Base-by-base conservation (phyloP, 768 basidiomycete species). In the Pisolithus marmoratus region DNA sequence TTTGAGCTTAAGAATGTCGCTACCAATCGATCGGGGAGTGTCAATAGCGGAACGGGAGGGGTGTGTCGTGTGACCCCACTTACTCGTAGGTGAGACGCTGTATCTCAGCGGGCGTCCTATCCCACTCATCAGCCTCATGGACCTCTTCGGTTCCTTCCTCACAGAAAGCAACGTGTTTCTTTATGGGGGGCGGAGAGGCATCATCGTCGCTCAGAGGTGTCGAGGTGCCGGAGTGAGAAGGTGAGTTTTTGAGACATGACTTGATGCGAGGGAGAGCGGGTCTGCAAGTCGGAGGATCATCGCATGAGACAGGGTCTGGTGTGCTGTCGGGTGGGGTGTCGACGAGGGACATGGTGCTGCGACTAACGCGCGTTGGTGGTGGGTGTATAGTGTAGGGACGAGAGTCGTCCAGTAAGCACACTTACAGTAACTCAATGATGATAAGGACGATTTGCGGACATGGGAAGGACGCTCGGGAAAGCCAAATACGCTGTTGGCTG, bases 71-170 rank as follows among this genome's bases (percentile, higher is more conserved):
- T 47, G 27, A 79, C 34, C 4, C 34, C 34, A 34, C 84, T 76
- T 63, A 88, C 85, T 82, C 76, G 61, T 87, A 89, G 2, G 80
- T 76, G 57, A 89, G 68, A 53, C 74, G 77, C 29, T 74, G 74
- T 6, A 84, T 81, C 38, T 85, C 82, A 2, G 76, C 75, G 3
- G 87, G 87, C 1, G 84, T 86, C 15, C 87, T 76, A 64, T 90
- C 87, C 87, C 87, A 89, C 51, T 86, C 85, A 63, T 90, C 87
- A 3, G 84, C 87, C 27, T 74, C 65, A 61, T 77, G 77, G 9
- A 89, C 71, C 62, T 86, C 75, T 53, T 85, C 81, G 12, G 71
- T 68, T 49, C 75, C 77, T 2, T 77, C 70, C 3, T 70, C 71
- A 42, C 79, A 77, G 57, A 87, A 90, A 8, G 77, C 77, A 27